Evolutionary conservation across 805 yeast genomes (phyloP).

Genomic region (Wickerhamomyces subpelliculosus): DNA sequence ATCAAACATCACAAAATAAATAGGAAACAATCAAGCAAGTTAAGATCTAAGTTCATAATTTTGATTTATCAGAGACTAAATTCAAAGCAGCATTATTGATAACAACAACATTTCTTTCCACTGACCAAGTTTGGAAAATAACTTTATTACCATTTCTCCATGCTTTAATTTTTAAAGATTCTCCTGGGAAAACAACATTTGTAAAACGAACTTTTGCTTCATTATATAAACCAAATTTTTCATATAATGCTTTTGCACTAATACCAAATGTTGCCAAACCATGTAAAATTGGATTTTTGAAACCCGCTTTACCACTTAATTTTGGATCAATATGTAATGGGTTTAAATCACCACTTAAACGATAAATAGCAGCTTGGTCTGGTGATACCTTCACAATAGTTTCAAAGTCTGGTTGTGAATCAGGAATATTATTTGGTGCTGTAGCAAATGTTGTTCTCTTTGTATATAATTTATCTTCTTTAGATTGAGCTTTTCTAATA

Average conservation of each 20-base stretch:
- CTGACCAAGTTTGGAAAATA: constrained; percentile 74
- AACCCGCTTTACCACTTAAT: constrained; percentile 83
- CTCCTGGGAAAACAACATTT: constrained; percentile 93
- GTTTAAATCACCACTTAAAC: constrained; percentile 90
- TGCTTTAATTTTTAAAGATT: constrained; percentile 68
- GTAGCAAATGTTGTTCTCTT: constrained; percentile 56
- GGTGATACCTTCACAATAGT: constrained; percentile 47
- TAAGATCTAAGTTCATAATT: constrained; percentile 21
- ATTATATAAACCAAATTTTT: constrained; percentile 71
- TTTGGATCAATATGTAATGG: constrained; percentile 93
- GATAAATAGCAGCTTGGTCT: constrained; percentile 83
- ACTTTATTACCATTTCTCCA: constrained; percentile 71
- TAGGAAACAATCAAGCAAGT: too few species aligned
- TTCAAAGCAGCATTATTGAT: constrained; percentile 85
- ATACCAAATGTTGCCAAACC: constrained; percentile 89
- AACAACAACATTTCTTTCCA: constrained; percentile 71
- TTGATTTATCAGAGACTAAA: constrained; percentile 28
- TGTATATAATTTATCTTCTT: constrained; percentile 29
- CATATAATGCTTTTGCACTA: constrained; percentile 65
- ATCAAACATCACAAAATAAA: too few species aligned
- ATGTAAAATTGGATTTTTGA: constrained; percentile 82
- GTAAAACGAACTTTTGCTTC: constrained; percentile 89
- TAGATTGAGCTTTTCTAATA: constrained; percentile 64
- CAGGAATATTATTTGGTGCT: constrained; percentile 56
- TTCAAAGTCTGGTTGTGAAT: constrained; percentile 59